Percentiles rank a stretch among this genome's conserved stretches.
Evolutionary conservation across 805 yeast genomes (phyloP).

Genomic region (Komagataella ulmi): DNA sequence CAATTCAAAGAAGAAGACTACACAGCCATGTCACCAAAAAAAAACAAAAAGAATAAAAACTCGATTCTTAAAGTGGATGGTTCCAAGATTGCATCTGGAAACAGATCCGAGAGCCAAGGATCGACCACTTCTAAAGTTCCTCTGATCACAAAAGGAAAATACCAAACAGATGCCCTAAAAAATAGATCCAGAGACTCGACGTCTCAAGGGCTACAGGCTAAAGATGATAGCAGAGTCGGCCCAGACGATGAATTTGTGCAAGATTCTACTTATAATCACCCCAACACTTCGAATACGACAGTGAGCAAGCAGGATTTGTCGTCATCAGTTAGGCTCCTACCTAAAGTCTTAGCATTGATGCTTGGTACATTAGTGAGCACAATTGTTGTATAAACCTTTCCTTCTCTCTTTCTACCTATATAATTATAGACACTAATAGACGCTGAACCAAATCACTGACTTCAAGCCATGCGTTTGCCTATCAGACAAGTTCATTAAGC

Average conservation of each 20-base stretch:
- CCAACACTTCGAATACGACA: background rate
- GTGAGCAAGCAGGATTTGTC: background rate
- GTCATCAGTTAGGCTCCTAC: background rate
- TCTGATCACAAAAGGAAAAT: background rate
- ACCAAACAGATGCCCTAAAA: background rate
- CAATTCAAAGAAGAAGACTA: slow-evolving; percentile 32
- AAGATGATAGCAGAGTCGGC: background rate
- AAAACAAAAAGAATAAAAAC: slow-evolving; percentile 4
- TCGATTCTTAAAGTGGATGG: background rate
- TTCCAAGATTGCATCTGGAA: slow-evolving; percentile 3
- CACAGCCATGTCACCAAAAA: slow-evolving; percentile 15
- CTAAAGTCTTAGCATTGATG: background rate
- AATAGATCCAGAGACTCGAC: background rate
- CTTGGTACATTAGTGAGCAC: background rate
- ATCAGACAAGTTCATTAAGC: slow-evolving; percentile 55
- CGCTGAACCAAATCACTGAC: slow-evolving; percentile 3
- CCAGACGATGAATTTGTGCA: background rate
- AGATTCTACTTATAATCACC: background rate
- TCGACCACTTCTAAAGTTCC: background rate
- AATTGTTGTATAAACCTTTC: background rate
- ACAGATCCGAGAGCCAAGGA: background rate
- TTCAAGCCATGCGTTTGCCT: slow-evolving; percentile 1
- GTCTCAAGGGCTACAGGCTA: background rate
- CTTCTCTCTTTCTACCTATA: background rate
- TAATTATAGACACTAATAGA: background rate